Conservation (phyloP, 208 protist species). For the Acanthamoeba castellanii region DNA sequence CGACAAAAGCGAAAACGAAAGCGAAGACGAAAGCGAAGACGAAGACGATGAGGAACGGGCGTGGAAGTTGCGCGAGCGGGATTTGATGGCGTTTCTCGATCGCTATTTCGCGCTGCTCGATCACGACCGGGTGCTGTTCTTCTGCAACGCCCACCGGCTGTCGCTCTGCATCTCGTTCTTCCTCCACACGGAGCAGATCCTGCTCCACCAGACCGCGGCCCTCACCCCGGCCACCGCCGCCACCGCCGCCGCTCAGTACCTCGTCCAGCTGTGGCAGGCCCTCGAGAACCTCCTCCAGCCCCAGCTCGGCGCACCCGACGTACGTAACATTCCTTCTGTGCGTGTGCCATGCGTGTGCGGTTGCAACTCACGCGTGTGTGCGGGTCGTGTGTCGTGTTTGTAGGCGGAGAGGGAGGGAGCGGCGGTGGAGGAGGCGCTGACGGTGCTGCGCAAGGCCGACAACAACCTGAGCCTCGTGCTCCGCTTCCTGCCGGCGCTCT, state of each 20-base stretch:
- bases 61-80: not conserved
- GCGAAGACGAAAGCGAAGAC: not conserved
- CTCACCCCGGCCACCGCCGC: not conserved
- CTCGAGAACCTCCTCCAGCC: slow-evolving; percentile 16
- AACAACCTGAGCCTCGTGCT: slow-evolving; percentile 51
- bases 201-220: slow-evolving; percentile 31
- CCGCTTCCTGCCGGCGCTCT: slow-evolving; percentile 28
- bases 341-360: too few species aligned
- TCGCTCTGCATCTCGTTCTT: slow-evolving; percentile 43
- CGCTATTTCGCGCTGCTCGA: slow-evolving; percentile 34
- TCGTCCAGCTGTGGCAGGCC: slow-evolving; percentile 36
- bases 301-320: too few species aligned
- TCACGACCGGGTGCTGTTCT: slow-evolving; percentile 43
- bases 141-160: slow-evolving; percentile 33
- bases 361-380: too few species aligned
- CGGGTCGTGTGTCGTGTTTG: too few species aligned
- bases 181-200: slow-evolving; percentile 39
- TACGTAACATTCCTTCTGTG: too few species aligned
- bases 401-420: not conserved
- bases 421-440: not conserved
- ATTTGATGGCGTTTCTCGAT: slow-evolving; percentile 16
- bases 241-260: not conserved
- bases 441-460: slow-evolving; percentile 27
- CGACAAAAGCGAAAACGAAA: not conserved
- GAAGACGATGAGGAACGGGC: not conserved